A percentile compares a stretch with the other conserved stretches of the same genome.
These are phyloP conservation scores for Wickerhamiella galacta DNA, from an alignment of 805 yeast species.

Conservation along the genomic window DNA sequence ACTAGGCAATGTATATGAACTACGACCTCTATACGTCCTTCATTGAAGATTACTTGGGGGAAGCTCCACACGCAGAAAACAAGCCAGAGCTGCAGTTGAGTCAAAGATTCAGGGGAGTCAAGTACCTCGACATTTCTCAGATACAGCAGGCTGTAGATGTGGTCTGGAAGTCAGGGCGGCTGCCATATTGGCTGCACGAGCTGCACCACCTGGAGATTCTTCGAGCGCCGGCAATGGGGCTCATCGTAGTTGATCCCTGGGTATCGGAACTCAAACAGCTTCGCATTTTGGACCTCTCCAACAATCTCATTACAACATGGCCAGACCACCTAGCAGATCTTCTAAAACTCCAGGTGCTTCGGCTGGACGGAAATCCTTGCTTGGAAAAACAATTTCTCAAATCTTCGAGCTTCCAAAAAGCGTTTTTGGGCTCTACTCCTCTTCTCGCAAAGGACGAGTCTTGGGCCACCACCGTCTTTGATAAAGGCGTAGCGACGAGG, in stretches of 20 bases:
- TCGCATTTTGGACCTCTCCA: constrained; percentile 11
- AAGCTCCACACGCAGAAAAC: not conserved
- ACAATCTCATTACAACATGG: constrained; percentile 18
- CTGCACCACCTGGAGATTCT: constrained; percentile 13
- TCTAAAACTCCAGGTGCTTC: constrained; percentile 11
- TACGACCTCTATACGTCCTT: not conserved
- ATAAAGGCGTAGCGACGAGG: not conserved
- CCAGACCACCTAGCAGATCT: constrained; percentile 15
- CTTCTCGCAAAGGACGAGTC: not conserved
- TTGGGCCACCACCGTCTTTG: not conserved
- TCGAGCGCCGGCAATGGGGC: constrained; percentile 13
- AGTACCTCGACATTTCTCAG: constrained; percentile 13
- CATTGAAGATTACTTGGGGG: not conserved
- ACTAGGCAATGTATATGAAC: too few relatives aligned
- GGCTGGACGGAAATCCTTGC: constrained; percentile 19
- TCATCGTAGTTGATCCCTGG: constrained; percentile 17
- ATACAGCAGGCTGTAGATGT: constrained; percentile 7
- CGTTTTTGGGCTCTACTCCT: constrained; percentile 6
- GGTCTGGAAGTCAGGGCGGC: constrained; percentile 14
- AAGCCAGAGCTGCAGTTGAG: not conserved
- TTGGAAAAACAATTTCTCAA: constrained; percentile 12
- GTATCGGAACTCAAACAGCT: constrained; percentile 13
- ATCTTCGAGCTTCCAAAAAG: constrained; percentile 11
- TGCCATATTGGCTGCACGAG: constrained; percentile 15
- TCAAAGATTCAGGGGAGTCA: not conserved